Base-by-base conservation (phyloP, 2,329 filamentous ascomycete species). In the Podosphaera aphanis region DNA sequence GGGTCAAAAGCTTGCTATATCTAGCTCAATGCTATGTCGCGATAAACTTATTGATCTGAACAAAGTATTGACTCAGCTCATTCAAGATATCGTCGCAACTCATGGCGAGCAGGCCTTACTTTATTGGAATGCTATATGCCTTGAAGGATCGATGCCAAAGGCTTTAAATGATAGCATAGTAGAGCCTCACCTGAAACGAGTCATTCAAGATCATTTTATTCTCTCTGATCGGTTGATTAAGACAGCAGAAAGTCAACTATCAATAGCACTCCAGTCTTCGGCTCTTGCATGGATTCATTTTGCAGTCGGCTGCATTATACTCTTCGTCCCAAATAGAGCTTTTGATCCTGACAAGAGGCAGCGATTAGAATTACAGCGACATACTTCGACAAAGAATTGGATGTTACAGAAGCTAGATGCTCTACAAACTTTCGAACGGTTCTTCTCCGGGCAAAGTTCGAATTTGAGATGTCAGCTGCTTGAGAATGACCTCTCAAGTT, bases 271-370 rank as follows among this genome's bases (percentile, higher is more conserved):
- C 33, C 53, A 52, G 44, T 58, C 62, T 44, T 62, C 67, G 18
- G 69, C 73, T 18, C 62, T 79, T 19, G 78, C 81, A 4, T 90
- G 86, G 74, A 68, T 85, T 23, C 69, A 79, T 44, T 76, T 93
- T 49, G 79, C 83, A 1, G 62, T 86, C 18, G 77, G 78, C 15
- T 73, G 79, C 35, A 66, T 95, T 42, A 72, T 73, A 50, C 67
- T 94, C 2, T 94, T 88, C 56, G 76, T 95, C 2, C 86, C 92
- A 0, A 79, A 93, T 59, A 77, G 79, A 52, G 71, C 81, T 2
- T 90, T 88, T 55, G 90, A 98, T 59, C 90, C 90, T 1, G 72
- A 77, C 48, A 65, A 77, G 48, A 66, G 71, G 44, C 71, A 73
- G 4, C 66, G 71, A 44, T 70, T 93, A 37, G 46, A 47, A 44